phyloP scores from a whole-genome alignment of 805 yeast genomes.

The Trichomonascus vanleenenianus region DNA sequence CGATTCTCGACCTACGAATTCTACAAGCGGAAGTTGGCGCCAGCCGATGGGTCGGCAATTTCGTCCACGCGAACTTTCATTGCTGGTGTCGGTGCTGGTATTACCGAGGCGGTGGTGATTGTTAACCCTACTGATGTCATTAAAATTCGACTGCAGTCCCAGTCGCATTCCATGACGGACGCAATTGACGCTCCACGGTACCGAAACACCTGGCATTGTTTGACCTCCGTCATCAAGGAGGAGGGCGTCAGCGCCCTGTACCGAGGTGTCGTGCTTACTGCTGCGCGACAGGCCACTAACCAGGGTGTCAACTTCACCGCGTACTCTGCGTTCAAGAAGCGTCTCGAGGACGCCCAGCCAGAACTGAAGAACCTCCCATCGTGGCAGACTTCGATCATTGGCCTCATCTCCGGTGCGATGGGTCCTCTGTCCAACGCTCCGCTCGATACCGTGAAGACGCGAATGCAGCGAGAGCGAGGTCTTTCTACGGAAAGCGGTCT shows the following conservation, averaged over 20 bases:
- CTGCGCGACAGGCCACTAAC: constrained; percentile 96
- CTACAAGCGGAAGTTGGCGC: constrained; percentile 62
- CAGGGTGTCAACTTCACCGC: constrained; percentile 98
- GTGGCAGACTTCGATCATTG: constrained; percentile 90
- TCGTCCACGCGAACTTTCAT: constrained; percentile 69
- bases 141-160: constrained; percentile 93
- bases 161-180: constrained; percentile 81
- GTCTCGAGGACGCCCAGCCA: constrained; percentile 46
- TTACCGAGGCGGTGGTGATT: constrained; percentile 88
- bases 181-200: constrained; percentile 77
- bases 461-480: constrained; percentile 86
- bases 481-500: constrained; percentile 56
- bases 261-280: constrained; percentile 92
- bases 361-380: constrained; percentile 64
- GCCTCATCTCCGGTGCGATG: constrained; percentile 89
- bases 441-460: constrained; percentile 90
- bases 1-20: constrained; percentile 92
- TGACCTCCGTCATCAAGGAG: constrained; percentile 72
- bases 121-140: constrained; percentile 98
- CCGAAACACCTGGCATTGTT: constrained; percentile 88
- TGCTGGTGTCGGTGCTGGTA: constrained; percentile 97
- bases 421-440: constrained; percentile 99
- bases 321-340: constrained; percentile 74
- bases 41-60: constrained; percentile 29
- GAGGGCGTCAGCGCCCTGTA: constrained; percentile 86